Evolutionary conservation across 2,329 filamentous ascomycete species (phyloP), one percentile per base, ranked within the genome.

Genomic region (Gremmenia infestans): DNA sequence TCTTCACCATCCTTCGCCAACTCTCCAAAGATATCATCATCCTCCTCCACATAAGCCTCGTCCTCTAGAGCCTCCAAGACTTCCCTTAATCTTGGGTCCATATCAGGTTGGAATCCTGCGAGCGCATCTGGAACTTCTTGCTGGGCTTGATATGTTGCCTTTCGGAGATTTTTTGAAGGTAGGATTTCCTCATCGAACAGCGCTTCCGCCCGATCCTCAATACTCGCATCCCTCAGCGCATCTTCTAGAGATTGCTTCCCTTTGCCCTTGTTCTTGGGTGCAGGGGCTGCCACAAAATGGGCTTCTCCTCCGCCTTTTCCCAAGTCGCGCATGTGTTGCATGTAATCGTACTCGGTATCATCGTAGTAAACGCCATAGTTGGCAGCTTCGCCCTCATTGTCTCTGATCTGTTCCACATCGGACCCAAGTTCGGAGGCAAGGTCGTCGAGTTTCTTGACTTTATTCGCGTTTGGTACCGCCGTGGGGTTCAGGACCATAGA

Each of bases 321-420:
- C n/a, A 99, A 76, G 66, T 97, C 94, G 54, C 91, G 88, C 80
- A 99, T 78, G 73, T 99, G 94, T 73, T 99, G 94, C 94, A 99
- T 99, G 76, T 99, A 99, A 73, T 99, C 94, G 74, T 99, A 99
- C 68, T 90, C 83, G 62, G 89, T 88, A 74, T 99, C 94, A 73
- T 99, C 95, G 72, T 81, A 99, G 78, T 89, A 99, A 62, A 99
- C 83, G 61, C 94, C 94, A 73, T 97, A 85, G 71, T 89, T 89
- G 63, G 95, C 94, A 8, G 95, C 94, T 75, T 99, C 92, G 66
- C 95, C 95, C 73, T 99, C 94, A 72, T 99, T 97, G 55, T 83
- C 81, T 64, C 92, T 86, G 62, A 96, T 84, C 58, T 74, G 75
- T 43, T 78, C 77, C 22, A 80, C 78, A 35, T 87, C 83, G 36